Evolutionary conservation across 331 rosid genomes (phyloP), one percentile per base, ranked within the genome.

Genomic region (Malus hybrid): DNA sequence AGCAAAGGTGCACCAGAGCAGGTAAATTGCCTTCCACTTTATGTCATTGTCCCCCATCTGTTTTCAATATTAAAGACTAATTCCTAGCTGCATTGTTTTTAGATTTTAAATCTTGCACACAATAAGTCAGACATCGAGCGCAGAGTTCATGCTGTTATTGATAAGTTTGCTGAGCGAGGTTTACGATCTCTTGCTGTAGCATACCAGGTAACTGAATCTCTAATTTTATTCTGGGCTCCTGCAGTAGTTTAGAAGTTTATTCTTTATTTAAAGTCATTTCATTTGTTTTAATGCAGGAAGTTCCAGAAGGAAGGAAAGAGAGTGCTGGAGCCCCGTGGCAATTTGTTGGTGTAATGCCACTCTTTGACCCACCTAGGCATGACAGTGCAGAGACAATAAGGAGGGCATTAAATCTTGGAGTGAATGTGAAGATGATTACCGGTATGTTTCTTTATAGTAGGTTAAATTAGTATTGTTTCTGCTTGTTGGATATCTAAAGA

Each of bases 1-100:
- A 95, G 99, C 89, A 95, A 95, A 87, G 99, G 99, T 76, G 99
- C 99, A 72, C 99, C 99, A 0, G 97, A 92, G 82, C 99, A 95
- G 98, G 99, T 95, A 82, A 76, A 28, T 57, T 80, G 56, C 65
- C 53, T 19, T 64, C 71, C 32, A 46, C 53, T 36, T 53, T 58
- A 68, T 61, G 20, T 48, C 13, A 36, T n/a, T 74, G 42, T 77
- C 22, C 19, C 26, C 72, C 32, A 14, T 34, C 48, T 58, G 62
- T 71, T 67, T 55, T 19, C 55, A 57, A 60, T 8, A 57, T n/a
- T n/a, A 61, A 20, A 55, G 84, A 32, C 64, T 75, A 81, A 73
- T 66, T 73, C 15, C 55, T 68, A 60, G 68, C 0, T 6, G 22
- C 57, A 55, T 52, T 80, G 10, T 70, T 56, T 36, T 64, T 82